These are phyloP conservation scores for Pseudogymnoascus sp. DNA, from an alignment of 2,329 filamentous ascomycete genomes.

Conservation along the genomic window DNA sequence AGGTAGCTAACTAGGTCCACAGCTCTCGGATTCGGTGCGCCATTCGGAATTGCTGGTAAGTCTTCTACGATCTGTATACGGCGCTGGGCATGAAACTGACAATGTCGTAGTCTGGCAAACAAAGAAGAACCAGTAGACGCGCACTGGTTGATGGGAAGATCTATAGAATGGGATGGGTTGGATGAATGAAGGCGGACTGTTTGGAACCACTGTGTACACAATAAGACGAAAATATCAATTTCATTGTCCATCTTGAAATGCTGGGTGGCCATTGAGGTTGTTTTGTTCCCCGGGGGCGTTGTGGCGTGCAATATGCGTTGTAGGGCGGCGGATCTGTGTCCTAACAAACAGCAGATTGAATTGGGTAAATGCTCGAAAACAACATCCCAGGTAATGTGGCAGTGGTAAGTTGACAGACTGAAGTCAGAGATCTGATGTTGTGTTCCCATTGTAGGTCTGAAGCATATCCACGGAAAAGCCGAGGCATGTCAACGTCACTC, in stretches of 20 bases:
- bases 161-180: background rate
- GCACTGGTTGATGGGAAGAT: background rate
- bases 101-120: slow-evolving; percentile 31
- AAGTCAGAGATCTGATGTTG: background rate
- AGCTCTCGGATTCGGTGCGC: slow-evolving; percentile 49
- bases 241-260: slow-evolving; percentile 1
- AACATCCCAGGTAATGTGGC: background rate
- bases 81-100: background rate
- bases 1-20: slow-evolving; percentile 19
- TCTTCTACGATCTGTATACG: slow-evolving; percentile 26
- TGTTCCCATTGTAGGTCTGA: background rate
- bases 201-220: slow-evolving; percentile 9
- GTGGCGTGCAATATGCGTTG: background rate
- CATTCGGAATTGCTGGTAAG: slow-evolving; percentile 58
- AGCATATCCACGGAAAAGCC: background rate
- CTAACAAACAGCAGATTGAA: background rate
- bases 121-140: slow-evolving; percentile 30
- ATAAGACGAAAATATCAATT: slow-evolving; percentile 6
- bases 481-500: background rate
- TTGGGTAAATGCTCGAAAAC: background rate
- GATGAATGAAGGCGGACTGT: slow-evolving; percentile 6
- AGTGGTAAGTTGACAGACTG: background rate
- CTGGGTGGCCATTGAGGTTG: background rate
- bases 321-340: background rate
- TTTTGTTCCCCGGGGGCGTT: background rate